These are phyloP conservation scores for Ramularia endophylla DNA, from an alignment of 2,329 filamentous ascomycete genomes.

Conservation along the genomic window DNA sequence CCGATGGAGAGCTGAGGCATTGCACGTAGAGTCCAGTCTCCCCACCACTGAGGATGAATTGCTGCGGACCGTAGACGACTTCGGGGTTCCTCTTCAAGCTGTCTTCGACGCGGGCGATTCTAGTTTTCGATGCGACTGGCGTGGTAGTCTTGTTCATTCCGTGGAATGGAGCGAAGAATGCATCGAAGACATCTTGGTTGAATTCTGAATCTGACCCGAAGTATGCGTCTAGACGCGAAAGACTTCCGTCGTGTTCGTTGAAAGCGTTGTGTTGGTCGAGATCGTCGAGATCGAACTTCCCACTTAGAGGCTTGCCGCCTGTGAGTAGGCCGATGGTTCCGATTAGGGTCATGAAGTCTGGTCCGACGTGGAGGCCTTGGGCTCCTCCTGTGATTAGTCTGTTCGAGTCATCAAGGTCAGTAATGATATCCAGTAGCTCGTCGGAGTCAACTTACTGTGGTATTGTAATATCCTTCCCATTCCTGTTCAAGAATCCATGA, in stretches of 20 bases:
- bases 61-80: constrained; percentile 26
- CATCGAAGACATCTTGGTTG: constrained; percentile 47
- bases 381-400: constrained; percentile 18
- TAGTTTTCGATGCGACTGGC: constrained; percentile 21
- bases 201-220: constrained; percentile 49
- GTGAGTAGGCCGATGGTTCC: constrained; percentile 21
- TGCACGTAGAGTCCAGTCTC: constrained; percentile 31
- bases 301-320: constrained; percentile 12
- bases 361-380: constrained; percentile 20
- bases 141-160: constrained; percentile 21
- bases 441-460: too few relatives aligned
- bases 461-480: constrained; percentile 20
- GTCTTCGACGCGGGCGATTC: constrained; percentile 21
- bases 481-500: constrained; percentile 18
- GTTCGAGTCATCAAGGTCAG: too few relatives aligned
- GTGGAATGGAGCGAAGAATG: constrained; percentile 15
- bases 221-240: constrained; percentile 43
- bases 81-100: constrained; percentile 21
- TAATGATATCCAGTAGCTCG: too few relatives aligned
- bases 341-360: constrained; percentile 22
- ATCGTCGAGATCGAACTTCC: constrained; percentile 21
- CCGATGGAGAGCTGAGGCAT: constrained; percentile 24
- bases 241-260: constrained; percentile 16
- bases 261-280: constrained; percentile 12
- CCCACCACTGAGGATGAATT: constrained; percentile 28